Evolutionary conservation across 2,329 filamentous ascomycete species (phyloP), one percentile per base, ranked within the genome.

Genomic region (Amylocarpus encephaloides): DNA sequence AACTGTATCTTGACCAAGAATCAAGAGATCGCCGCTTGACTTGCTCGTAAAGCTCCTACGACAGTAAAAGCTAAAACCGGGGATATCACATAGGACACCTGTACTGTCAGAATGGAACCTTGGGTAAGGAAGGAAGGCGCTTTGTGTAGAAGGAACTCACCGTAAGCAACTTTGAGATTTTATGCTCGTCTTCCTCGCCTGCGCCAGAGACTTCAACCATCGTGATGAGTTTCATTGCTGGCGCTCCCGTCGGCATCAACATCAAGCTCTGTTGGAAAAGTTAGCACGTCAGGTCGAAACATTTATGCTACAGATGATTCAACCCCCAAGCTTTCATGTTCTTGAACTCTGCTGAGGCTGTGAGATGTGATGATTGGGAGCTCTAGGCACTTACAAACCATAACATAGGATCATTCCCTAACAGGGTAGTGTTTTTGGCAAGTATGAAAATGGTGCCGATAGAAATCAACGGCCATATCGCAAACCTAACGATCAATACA

Each of bases 391-490:
- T 64, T 13, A 69, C 71, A 59, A 86, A 86, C 80, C 80, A 85
- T 30, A 86, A 65, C 56, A 86, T 77, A 0, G 81, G 81, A 60
- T 86, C 83, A 2, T 69, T 58, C 3, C 71, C 70, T 2, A 86
- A 60, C 2, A 79, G 35, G 0, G 59, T 55, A 0, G 80, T 83
- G 48, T 70, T 72, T 1, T 70, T 73, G 0, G 78, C 79, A 6
- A 85, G 60, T 0, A 65, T 58, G 57, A 77, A 85, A 6, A 86
- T 72, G 2, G 77, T 32, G 0, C 69, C 68, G 30, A 86, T 79
- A 3, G 74, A 75, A 13, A 77, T 65, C 0, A 66, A 63, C 4
- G 82, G 81, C 82, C 82, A 85, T 0, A 84, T 34, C 7, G 84
- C 59, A 56, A 85, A 82, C 7, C 83, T 69, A 3, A 83, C 67